phyloP scores from a whole-genome alignment of 2,329 filamentous ascomycete species.

The Cladosporium sp. region DNA sequence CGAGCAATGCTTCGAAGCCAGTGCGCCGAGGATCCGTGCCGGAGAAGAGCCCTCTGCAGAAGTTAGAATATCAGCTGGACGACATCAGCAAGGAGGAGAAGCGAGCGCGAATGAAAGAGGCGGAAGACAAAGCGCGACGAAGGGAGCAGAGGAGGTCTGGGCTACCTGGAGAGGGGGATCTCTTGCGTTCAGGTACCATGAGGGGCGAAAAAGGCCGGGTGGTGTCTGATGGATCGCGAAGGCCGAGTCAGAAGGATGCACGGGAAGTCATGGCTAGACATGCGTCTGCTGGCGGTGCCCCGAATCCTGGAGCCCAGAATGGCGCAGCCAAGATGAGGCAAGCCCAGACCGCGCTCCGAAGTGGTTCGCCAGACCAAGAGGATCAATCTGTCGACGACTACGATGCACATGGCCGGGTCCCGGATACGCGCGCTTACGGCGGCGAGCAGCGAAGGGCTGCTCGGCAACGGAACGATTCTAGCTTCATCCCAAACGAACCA shows the following conservation, averaged over 20 bases:
- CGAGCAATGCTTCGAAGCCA: conserved; percentile 16
- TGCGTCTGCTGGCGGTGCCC: conserved; percentile 1
- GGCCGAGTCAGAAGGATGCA: conserved; percentile 12
- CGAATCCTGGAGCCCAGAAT: not conserved
- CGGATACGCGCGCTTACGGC: conserved; percentile 5
- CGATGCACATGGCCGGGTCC: conserved; percentile 4
- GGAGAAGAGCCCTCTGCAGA: conserved; percentile 86
- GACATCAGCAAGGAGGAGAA: conserved; percentile 96
- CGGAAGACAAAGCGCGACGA: conserved; percentile 67
- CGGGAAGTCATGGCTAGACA: conserved; percentile 8
- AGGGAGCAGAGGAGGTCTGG: conserved; percentile 22
- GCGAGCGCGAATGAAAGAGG: conserved; percentile 73
- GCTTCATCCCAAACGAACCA: not conserved
- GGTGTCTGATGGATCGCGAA: conserved; percentile 21
- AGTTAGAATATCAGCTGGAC: conserved; percentile 81
- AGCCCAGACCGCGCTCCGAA: conserved; percentile 19
- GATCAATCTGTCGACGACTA: conserved; percentile 6
- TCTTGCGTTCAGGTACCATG: conserved; percentile 17
- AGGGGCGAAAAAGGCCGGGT: conserved; percentile 21
- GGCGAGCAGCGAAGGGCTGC: conserved; percentile 8
- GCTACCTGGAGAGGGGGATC: conserved; percentile 13
- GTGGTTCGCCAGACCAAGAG: not conserved
- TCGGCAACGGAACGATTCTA: not conserved
- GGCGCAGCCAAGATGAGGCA: conserved; percentile 2
- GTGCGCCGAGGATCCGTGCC: conserved; percentile 55